phyloP scores from a whole-genome alignment of 305 asterid species.

The Fraxinus floribunda region DNA sequence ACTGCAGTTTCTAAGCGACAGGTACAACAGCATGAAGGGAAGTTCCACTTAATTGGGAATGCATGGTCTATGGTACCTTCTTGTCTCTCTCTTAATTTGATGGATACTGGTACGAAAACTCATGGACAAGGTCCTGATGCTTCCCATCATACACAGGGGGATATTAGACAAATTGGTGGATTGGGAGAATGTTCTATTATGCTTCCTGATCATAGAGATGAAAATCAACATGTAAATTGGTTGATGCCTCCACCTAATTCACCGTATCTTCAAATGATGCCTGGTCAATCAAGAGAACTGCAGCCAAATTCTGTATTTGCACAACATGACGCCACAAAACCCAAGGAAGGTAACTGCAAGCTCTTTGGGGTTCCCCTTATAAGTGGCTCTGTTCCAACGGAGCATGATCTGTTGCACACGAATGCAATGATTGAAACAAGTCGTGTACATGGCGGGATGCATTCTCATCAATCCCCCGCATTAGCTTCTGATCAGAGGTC shows the following conservation, averaged over 20 bases:
- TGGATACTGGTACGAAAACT: constrained; percentile 52
- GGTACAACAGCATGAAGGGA: neutral
- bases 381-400: constrained; percentile 39
- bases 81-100: constrained; percentile 61
- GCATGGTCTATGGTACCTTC: constrained; percentile 56
- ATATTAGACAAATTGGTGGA: constrained; percentile 41
- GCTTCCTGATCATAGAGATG: constrained; percentile 44
- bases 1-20: constrained; percentile 45
- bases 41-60: constrained; percentile 48
- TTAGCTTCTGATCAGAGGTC: constrained; percentile 31
- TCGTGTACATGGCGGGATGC: constrained; percentile 28
- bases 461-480: constrained; percentile 39
- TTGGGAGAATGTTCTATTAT: constrained; percentile 50
- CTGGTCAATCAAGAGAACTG: constrained; percentile 47
- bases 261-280: constrained; percentile 47
- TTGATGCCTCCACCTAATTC: constrained; percentile 69
- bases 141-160: constrained; percentile 48
- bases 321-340: constrained; percentile 44
- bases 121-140: constrained; percentile 38
- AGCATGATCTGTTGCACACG: constrained; percentile 32
- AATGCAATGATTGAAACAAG: constrained; percentile 27
- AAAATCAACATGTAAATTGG: constrained; percentile 62
- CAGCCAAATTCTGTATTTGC: constrained; percentile 40
- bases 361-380: constrained; percentile 79
- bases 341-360: constrained; percentile 75